Conservation (phyloP, 208 protist species). For the Acanthamoeba healyi region DNA sequence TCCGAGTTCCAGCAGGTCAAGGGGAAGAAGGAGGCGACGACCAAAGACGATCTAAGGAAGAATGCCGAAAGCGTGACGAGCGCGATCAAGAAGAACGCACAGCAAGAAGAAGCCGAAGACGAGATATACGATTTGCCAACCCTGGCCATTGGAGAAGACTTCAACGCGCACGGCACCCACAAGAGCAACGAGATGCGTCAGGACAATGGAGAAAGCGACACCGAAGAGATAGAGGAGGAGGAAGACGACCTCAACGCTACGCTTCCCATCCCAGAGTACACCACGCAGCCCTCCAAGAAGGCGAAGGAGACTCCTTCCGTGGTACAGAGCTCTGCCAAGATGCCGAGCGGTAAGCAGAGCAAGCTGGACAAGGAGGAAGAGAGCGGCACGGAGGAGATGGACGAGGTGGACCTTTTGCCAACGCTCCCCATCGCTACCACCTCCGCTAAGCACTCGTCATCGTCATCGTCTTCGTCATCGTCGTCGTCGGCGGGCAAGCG, state of each 20-base stretch:
- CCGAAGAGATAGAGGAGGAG: background rate
- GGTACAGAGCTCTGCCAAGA: too few relatives aligned
- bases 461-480: background rate
- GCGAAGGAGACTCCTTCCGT: background rate
- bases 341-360: too few relatives aligned
- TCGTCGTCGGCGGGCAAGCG: background rate
- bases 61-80: background rate
- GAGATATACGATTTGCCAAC: background rate
- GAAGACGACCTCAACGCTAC: background rate
- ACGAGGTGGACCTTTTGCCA: constrained; percentile 33
- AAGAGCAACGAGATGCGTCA: background rate
- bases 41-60: background rate
- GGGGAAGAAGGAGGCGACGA: background rate
- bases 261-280: background rate
- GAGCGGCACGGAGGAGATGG: constrained; percentile 59
- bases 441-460: background rate
- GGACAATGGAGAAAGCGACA: background rate
- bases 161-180: background rate
- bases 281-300: background rate
- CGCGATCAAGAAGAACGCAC: background rate
- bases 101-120: background rate
- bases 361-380: background rate
- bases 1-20: background rate
- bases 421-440: constrained; percentile 3
- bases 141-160: background rate